Conservation (phyloP, 192 early-diverging fungal species). For the Dissophora globulifera region DNA sequence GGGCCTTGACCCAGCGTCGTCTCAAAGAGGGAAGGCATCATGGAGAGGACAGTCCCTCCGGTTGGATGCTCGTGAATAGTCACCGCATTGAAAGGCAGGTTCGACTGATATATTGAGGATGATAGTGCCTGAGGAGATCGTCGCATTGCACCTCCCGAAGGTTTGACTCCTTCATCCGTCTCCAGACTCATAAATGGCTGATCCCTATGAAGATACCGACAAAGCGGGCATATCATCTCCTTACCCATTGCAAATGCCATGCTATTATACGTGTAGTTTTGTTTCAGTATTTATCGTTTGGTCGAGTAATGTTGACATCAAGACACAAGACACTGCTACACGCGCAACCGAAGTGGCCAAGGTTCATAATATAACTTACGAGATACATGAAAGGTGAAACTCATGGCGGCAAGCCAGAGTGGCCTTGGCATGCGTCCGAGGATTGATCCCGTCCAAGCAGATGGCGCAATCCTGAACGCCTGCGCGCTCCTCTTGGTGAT, state of each 20-base stretch:
- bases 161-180: constrained; percentile 15
- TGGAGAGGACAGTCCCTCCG: constrained; percentile 41
- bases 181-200: constrained; percentile 47
- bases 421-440: constrained; percentile 37
- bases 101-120: neutral
- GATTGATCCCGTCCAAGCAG: constrained; percentile 30
- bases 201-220: constrained; percentile 46
- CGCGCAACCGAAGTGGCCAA: neutral
- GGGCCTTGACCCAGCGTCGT: constrained; percentile 29
- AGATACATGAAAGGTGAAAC: constrained; percentile 50
- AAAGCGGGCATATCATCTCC: constrained; percentile 49
- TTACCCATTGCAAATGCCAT: constrained; percentile 51
- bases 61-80: constrained; percentile 37
- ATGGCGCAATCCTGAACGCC: constrained; percentile 45
- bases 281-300: neutral
- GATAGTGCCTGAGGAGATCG: constrained; percentile 4
- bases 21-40: constrained; percentile 50
- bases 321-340: neutral
- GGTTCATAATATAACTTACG: constrained; percentile 21
- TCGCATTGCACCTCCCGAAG: neutral
- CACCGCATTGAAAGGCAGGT: neutral
- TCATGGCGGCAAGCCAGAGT: constrained; percentile 44
- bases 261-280: neutral
- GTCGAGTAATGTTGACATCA: neutral
- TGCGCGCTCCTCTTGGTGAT: too few species aligned